Evolutionary conservation across 768 basidiomycete species (phyloP).

Genomic region (Tephrocybe sp.): DNA sequence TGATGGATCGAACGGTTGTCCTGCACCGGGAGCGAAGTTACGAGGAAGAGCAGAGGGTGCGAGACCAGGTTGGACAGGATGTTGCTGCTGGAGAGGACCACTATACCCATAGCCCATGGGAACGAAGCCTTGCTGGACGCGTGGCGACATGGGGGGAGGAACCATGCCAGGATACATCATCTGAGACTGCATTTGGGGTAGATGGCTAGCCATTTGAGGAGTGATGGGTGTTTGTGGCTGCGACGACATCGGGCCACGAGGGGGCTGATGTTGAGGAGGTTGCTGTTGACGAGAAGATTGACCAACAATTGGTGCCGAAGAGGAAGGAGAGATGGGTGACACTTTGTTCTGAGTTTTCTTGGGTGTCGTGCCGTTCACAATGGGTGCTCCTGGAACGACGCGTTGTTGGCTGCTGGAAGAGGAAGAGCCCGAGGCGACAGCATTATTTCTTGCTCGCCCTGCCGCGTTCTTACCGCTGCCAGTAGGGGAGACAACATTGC

Average conservation of each 20-base stretch:
- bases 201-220: constrained; percentile 43
- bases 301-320: constrained; percentile 24
- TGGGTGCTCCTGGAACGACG: constrained; percentile 27
- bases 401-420: constrained; percentile 23
- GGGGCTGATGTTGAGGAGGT: constrained; percentile 26
- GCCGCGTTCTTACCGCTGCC: constrained; percentile 33
- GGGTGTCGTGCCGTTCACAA: constrained; percentile 43
- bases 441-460: constrained; percentile 43
- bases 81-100: constrained; percentile 35
- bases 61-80: constrained; percentile 34
- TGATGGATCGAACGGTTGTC: constrained; percentile 51
- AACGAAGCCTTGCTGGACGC: constrained; percentile 47
- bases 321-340: constrained; percentile 23
- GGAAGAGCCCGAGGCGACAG: constrained; percentile 43
- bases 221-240: constrained; percentile 50
- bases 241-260: constrained; percentile 33
- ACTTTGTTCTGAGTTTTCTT: constrained; percentile 67
- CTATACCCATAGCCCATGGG: constrained; percentile 54
- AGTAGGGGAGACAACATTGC: constrained; percentile 37
- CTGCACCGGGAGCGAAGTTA: constrained; percentile 43
- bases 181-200: constrained; percentile 39
- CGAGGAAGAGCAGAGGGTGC: constrained; percentile 55
- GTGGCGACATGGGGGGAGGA: constrained; percentile 53
- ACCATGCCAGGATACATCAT: constrained; percentile 50
- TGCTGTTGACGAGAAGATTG: constrained; percentile 35